Conservation (phyloP, 2,329 filamentous ascomycete genomes). For the Elsinoe ampelina region DNA sequence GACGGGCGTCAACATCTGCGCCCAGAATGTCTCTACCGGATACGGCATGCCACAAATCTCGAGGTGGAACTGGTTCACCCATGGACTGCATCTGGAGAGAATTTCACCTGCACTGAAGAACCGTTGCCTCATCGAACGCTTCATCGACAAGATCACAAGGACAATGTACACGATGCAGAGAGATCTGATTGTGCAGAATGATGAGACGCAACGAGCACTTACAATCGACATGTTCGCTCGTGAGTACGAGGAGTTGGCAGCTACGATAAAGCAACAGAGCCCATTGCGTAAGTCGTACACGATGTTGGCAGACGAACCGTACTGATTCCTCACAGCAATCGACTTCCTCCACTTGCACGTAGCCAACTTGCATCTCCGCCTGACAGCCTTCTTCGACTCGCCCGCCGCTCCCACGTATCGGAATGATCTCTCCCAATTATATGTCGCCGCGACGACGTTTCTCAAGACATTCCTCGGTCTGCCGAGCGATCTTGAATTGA, state of each 20-base stretch:
- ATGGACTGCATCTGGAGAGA: constrained; percentile 66
- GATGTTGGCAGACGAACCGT: no score
- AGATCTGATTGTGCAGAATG: constrained; percentile 52
- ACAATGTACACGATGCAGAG: constrained; percentile 71
- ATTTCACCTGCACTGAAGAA: constrained; percentile 53
- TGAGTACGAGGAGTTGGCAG: constrained; percentile 29
- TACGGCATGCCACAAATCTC: constrained; percentile 63
- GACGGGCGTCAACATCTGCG: constrained; percentile 78
- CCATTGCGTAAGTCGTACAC: constrained; percentile 20
- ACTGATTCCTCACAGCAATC: constrained; percentile 27
- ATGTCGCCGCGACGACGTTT: constrained; percentile 61
- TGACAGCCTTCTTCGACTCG: constrained; percentile 74
- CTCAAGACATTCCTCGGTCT: constrained; percentile 61
- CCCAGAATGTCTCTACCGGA: constrained; percentile 70
- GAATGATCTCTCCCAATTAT: constrained; percentile 66
- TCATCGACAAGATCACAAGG: constrained; percentile 68
- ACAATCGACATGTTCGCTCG: constrained; percentile 30
- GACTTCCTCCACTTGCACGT: constrained; percentile 59
- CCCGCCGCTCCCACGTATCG: constrained; percentile 62
- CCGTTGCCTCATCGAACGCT: constrained; percentile 61
- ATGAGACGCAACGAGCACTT: constrained; percentile 28
- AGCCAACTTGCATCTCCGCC: constrained; percentile 63
- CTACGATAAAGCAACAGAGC: constrained; percentile 24
- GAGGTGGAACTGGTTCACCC: constrained; percentile 48
- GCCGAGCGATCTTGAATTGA: constrained; percentile 23